A percentile compares a stretch with the other conserved stretches of the same genome.
phyloP scores from a whole-genome alignment of 345 rosid species.

The Pugionium cornutum region DNA sequence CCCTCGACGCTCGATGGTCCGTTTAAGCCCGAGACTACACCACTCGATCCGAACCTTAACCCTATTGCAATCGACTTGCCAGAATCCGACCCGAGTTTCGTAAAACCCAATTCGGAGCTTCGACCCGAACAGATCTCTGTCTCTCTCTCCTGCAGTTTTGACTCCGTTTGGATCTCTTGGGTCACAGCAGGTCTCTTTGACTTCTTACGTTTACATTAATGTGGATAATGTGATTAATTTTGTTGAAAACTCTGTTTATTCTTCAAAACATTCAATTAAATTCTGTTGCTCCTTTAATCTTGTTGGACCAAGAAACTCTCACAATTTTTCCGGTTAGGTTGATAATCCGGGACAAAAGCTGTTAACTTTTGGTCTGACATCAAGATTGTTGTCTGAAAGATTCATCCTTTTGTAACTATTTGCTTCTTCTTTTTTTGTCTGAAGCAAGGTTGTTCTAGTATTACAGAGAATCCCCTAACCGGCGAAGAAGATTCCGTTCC shows the following conservation, averaged over 20 bases:
- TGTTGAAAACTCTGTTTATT: neutral
- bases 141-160: constrained; percentile 63
- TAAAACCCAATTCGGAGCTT: constrained; percentile 44
- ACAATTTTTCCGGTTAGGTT: neutral
- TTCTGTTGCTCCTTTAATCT: neutral
- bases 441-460: constrained; percentile 2
- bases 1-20: constrained; percentile 77
- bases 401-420: neutral
- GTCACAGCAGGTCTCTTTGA: constrained; percentile 67
- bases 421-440: neutral
- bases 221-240: neutral
- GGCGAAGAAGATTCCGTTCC: constrained; percentile 51
- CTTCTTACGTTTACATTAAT: neutral
- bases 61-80: constrained; percentile 79
- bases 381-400: constrained; percentile 2
- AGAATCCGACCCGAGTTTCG: constrained; percentile 60
- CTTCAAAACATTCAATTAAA: neutral
- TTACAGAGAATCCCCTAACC: constrained; percentile 60
- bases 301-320: constrained; percentile 11
- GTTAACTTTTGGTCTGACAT: neutral
- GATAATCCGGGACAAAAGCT: constrained; percentile 5
- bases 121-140: constrained; percentile 75
- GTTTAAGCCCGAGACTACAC: constrained; percentile 65
- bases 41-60: constrained; percentile 58
- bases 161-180: constrained; percentile 91